A percentile compares a stretch with the other conserved stretches of the same genome.
phyloP scores from a whole-genome alignment of 768 basidiomycete genomes.

The Suillus cothurnatus region DNA sequence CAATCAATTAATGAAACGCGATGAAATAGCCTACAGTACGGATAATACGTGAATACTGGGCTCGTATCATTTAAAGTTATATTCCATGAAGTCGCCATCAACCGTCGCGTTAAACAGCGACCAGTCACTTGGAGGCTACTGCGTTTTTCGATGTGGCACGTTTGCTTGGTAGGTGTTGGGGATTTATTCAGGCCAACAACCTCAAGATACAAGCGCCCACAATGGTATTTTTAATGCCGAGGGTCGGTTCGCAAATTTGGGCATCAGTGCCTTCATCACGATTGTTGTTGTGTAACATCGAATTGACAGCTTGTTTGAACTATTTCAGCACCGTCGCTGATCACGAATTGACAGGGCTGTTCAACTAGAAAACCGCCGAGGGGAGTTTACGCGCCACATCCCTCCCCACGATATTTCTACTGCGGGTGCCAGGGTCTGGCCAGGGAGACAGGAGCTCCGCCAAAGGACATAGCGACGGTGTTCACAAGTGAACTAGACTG shows the following conservation, averaged over 20 bases:
- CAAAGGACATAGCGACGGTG: not conserved
- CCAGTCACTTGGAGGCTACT: not conserved
- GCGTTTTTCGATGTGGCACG: not conserved
- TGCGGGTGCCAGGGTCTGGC: not conserved
- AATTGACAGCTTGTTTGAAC: not conserved
- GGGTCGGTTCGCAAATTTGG: not conserved
- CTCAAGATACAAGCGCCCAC: not conserved
- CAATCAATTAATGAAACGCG: not conserved
- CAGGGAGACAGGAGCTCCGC: not conserved
- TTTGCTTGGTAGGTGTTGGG: not conserved
- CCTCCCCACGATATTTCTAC: not conserved
- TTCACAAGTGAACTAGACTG: not conserved
- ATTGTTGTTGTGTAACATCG: not conserved
- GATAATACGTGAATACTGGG: slow-evolving; percentile 9
- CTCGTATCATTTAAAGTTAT: slow-evolving; percentile 14
- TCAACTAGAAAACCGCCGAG: not conserved
- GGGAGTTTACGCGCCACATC: not conserved
- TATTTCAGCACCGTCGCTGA: not conserved
- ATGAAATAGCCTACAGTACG: slow-evolving; percentile 11
- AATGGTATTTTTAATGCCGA: not conserved
- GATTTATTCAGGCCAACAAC: not conserved
- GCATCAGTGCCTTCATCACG: slow-evolving; percentile 5
- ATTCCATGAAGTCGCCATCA: slow-evolving; percentile 10
- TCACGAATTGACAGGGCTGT: not conserved
- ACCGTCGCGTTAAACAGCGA: not conserved